phyloP scores from a whole-genome alignment of 805 yeast genomes.

The Candida suzukii region DNA sequence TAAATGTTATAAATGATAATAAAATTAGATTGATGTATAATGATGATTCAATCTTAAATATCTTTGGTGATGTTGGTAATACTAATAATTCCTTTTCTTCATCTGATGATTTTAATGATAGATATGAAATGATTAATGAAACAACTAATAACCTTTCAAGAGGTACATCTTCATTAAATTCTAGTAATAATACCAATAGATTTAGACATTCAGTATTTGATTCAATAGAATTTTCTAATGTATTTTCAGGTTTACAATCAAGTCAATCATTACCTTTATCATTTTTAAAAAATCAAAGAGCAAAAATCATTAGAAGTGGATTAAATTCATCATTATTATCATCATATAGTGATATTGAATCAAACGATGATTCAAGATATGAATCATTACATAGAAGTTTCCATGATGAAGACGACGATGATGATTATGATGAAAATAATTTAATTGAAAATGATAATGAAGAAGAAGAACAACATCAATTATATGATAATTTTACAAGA shows the following conservation, averaged over 20 bases:
- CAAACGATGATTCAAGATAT: not conserved
- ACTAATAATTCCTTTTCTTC: not conserved
- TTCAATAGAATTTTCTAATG: constrained; percentile 9
- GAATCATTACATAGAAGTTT: not conserved
- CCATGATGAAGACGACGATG: not conserved
- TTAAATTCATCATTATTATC: not conserved
- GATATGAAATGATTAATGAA: constrained; percentile 1
- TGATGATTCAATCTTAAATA: constrained; percentile 13
- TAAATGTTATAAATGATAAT: constrained; percentile 11
- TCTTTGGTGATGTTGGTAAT: constrained; percentile 3
- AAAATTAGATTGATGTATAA: constrained; percentile 22
- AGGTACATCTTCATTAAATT: not conserved
- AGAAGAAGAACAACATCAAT: not conserved
- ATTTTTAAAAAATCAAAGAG: not conserved
- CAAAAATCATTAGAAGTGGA: not conserved
- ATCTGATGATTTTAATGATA: not conserved
- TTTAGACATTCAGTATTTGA: constrained; percentile 8
- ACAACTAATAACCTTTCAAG: not conserved
- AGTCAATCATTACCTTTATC: constrained; percentile 1
- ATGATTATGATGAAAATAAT: not conserved
- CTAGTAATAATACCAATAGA: not conserved
- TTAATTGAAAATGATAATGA: not conserved
- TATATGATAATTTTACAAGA: constrained; percentile 1
- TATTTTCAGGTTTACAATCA: constrained; percentile 5
- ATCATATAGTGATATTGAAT: not conserved